Evolutionary conservation across 108 stramenopile species (phyloP), one percentile per base, ranked within the genome.

Genomic region (Pelagomonas calceolata): DNA sequence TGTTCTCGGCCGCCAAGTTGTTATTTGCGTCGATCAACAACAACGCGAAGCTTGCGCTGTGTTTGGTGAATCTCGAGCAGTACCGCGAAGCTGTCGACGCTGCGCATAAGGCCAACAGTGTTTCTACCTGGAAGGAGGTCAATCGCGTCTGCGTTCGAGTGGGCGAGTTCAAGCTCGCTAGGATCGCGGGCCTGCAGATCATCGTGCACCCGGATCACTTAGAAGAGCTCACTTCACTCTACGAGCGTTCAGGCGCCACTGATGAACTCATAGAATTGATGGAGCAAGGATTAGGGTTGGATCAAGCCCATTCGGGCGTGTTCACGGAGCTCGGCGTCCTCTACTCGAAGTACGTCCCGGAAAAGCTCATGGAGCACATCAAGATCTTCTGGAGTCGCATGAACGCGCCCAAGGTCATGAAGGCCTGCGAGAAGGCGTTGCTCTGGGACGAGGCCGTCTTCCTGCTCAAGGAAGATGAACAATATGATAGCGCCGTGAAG

Each of bases 171-270:
- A 80, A 95, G 34, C 90, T 99, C 76, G 97, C 97, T 36, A 85
- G 92, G 51, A 89, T 87, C 68, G 96, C 94, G 75, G 99, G 97
- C 72, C 85, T 99, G 66, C 91, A 98, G 74, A 96, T 99, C 70
- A 96, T 99, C 79, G 92, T 92, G 79, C 93, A 94, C 86, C 99
- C 99, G 65, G 99, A 99, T 77, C 97, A 99, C 75, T 81, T 99
- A 32, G 97, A 98, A 80, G 99, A 99, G 75, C 93, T 99, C 66
- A 94, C 97, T 32, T 86, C 86, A 30, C 91, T 92, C 84, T 98
- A 99, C 79, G 97, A 97, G 75, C 91, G 93, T 72, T 86, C 93
- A 71, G 99, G 99, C 32, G 87, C 92, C 81, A 93, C 94, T 73
- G 82, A 86, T 66, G 96, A 99, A 76, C 85, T 99, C 60, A 86